Percentiles rank a stretch among this genome's conserved stretches.
Evolutionary conservation across 2,329 filamentous ascomycete genomes (phyloP).

Genomic region (Periconia sp.): DNA sequence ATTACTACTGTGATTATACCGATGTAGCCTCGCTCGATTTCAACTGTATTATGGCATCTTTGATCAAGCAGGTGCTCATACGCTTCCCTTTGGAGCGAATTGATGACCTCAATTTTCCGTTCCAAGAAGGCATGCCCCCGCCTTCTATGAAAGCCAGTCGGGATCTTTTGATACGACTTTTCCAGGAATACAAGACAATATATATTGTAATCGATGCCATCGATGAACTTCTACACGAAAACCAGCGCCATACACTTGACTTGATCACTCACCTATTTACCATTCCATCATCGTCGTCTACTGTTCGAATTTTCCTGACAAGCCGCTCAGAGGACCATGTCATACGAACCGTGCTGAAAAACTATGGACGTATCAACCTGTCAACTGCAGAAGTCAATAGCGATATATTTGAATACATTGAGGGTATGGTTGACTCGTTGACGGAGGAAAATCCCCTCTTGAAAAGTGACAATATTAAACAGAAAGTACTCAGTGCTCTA

Average conservation of each 20-base stretch:
- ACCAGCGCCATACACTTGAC: conserved; percentile 1
- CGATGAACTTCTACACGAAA: conserved; percentile 13
- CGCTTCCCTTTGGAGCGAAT: conserved; percentile 9
- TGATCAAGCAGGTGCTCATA: conserved; percentile 16
- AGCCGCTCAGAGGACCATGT: conserved; percentile 16
- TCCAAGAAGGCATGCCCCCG: background rate
- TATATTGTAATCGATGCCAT: conserved; percentile 20
- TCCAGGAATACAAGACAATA: conserved; percentile 2
- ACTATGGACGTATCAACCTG: conserved; percentile 3
- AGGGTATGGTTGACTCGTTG: conserved; percentile 3
- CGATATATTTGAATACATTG: conserved; percentile 15
- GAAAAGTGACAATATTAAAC: conserved; percentile 4
- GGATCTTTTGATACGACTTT: background rate
- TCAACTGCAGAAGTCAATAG: background rate
- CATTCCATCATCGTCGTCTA: background rate
- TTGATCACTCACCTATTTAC: conserved; percentile 5
- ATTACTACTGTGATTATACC: conserved; percentile 21
- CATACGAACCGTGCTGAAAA: conserved; percentile 2
- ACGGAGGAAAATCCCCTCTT: conserved; percentile 5
- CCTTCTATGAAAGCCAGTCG: background rate
- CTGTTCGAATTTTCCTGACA: conserved; percentile 14
- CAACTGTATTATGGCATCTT: conserved; percentile 4
- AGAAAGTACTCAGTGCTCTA: conserved; percentile 13
- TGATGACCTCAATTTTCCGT: conserved; percentile 8
- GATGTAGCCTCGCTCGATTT: conserved; percentile 13